A percentile compares a stretch with the other conserved stretches of the same genome.
These are phyloP conservation scores for Pelargonium fulgidum DNA, from an alignment of 441 rosid species.

Conservation along the genomic window DNA sequence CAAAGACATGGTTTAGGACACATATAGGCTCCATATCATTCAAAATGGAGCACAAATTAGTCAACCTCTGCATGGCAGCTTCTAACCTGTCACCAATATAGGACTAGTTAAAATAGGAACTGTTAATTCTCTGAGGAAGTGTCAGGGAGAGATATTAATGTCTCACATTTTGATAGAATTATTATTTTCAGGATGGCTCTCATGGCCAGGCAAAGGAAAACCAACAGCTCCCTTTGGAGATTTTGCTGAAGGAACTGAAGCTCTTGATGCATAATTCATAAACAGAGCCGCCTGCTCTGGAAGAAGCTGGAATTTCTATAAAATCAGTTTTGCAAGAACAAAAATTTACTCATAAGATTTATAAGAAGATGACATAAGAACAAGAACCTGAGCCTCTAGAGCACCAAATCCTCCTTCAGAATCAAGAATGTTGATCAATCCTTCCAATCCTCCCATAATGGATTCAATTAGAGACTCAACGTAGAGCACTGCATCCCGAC, in stretches of 20 bases:
- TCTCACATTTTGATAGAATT: constrained; percentile 84
- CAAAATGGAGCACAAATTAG: constrained; percentile 85
- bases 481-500: constrained; percentile 90
- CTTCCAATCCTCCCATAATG: constrained; percentile 98
- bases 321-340: constrained; percentile 23
- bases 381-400: constrained; percentile 80
- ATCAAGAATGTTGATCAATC: constrained; percentile 95
- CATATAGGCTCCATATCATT: constrained; percentile 99
- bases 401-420: constrained; percentile 99
- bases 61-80: constrained; percentile 99
- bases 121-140: constrained; percentile 8
- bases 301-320: constrained; percentile 65
- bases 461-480: constrained; percentile 98
- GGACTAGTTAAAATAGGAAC: constrained; percentile 16
- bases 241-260: constrained; percentile 58
- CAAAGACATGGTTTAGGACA: constrained; percentile 94
- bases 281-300: constrained; percentile 96
- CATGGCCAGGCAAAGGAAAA: constrained; percentile 90
- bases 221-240: constrained; percentile 69
- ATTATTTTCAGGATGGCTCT: constrained; percentile 90
- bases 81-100: constrained; percentile 69
- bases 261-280: constrained; percentile 66
- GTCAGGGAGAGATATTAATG: constrained; percentile 8
- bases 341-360: not conserved
- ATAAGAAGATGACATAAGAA: constrained; percentile 21